Evolutionary conservation across 1,284 basidiomycete genomes (phyloP), one percentile per base, ranked within the genome.

Genomic region (Sanghuangporus sanghuang): DNA sequence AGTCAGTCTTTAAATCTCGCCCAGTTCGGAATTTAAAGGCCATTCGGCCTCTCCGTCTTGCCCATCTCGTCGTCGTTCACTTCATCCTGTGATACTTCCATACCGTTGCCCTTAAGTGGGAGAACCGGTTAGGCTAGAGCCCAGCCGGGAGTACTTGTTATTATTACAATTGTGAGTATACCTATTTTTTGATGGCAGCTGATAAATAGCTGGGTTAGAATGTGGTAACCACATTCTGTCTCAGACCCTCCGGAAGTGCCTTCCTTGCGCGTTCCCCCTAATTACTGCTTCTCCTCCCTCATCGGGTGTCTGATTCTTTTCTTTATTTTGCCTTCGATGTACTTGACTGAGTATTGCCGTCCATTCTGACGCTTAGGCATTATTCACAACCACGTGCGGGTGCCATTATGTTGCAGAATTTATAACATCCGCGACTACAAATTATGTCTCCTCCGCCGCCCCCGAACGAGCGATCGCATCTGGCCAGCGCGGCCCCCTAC

Each of bases 401-500:
- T 54, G 60, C 64, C 55, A 42, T 65, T 62, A 55, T 58, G 56
- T 59, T 57, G 44, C 39, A 54, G 57, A 54, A 46, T 55, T 54
- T 54, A 58, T 62, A 62, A 62, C 57, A 58, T 58, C 48, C 42
- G 35, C 42, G 39, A 55, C 35, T 44, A 9, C 40, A 57, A 52
- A 42, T 55, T 57, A 65, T 65, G 64, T 50, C 59, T 53, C 61
- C 61, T 49, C 61, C 56, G 16, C 57, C 56, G 16, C 54, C 57
- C 57, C 57, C 64, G 14, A 38, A 35, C 59, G 59, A 53, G 21
- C 60, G 56, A 18, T 42, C 56, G 21, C 61, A 57, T 38, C 52
- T 27, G 52, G 40, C 62, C 18, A 54, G 42, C 49, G 40, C 57
- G 38, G 11, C 18, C 27, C 23, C 57, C 38, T 61, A 63, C 56